These are phyloP conservation scores for Pseudogymnoascus sp. DNA, from an alignment of 2,329 filamentous ascomycete genomes.

Conservation along the genomic window DNA sequence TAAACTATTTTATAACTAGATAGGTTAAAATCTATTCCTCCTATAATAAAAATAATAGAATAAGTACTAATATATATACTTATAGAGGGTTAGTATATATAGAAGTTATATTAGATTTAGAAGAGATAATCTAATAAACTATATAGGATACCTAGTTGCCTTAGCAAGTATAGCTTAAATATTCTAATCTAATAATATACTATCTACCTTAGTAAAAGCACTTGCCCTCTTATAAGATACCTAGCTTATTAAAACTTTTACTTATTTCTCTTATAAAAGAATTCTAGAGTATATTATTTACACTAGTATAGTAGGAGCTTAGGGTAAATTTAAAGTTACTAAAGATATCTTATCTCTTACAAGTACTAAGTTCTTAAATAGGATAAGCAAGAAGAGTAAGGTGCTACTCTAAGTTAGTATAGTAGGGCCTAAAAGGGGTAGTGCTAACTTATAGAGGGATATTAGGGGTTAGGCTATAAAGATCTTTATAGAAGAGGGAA, in stretches of 20 bases:
- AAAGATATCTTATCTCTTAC: slow-evolving; percentile 14
- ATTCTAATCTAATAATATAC: too few species aligned
- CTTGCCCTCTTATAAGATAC: not conserved
- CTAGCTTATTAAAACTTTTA: not conserved
- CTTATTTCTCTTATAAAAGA: slow-evolving; percentile 6
- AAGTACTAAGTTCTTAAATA: slow-evolving; percentile 38
- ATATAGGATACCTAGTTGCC: too few species aligned
- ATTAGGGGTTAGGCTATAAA: slow-evolving; percentile 42
- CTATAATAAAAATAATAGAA: too few species aligned
- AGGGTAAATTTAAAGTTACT: slow-evolving; percentile 17
- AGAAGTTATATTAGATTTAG: too few species aligned
- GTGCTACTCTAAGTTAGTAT: slow-evolving; percentile 54
- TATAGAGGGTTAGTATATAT: too few species aligned
- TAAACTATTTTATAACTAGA: too few species aligned
- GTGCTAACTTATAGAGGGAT: slow-evolving; percentile 39
- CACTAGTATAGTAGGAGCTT: slow-evolving; percentile 41
- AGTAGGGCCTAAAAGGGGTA: slow-evolving; percentile 37
- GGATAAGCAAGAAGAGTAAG: slow-evolving; percentile 59
- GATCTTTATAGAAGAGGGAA: slow-evolving; percentile 44
- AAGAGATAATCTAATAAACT: too few species aligned
- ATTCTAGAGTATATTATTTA: slow-evolving; percentile 42
- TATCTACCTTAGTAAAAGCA: too few species aligned
- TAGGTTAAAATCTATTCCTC: too few species aligned
- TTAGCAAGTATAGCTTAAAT: too few species aligned
- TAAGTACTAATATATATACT: too few species aligned